Percentiles rank a stretch among this genome's conserved stretches.
Conservation (phyloP, 2,329 filamentous ascomycete species). For the Tympanopsis confertula region DNA sequence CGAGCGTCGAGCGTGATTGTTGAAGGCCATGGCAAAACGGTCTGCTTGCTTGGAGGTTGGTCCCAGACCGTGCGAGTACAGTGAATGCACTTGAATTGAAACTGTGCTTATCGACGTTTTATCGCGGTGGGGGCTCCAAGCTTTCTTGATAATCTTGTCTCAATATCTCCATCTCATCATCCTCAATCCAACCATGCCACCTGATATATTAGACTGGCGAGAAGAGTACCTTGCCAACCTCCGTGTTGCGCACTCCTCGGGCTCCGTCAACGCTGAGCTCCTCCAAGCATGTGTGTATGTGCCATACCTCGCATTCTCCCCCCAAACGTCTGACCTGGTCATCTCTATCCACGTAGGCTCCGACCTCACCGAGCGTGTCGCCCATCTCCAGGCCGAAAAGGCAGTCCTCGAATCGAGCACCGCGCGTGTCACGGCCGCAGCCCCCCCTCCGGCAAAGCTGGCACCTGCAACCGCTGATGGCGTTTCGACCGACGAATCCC, state of each 20-base stretch:
- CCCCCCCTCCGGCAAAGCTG: slow-evolving; percentile 11
- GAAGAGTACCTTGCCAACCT: slow-evolving; percentile 71
- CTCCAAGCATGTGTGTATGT: slow-evolving; percentile 63
- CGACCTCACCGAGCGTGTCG: slow-evolving; percentile 54
- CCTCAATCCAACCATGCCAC: no score
- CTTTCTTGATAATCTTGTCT: no score
- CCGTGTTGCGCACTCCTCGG: slow-evolving; percentile 59
- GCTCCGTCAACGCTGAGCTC: slow-evolving; percentile 47
- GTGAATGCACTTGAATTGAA: no score
- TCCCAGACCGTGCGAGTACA: no score
- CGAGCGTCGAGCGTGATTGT: background rate
- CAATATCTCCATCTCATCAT: no score
- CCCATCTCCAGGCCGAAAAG: slow-evolving; percentile 48
- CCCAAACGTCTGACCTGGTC: slow-evolving; percentile 3
- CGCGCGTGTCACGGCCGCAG: slow-evolving; percentile 8
- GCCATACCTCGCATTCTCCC: slow-evolving; percentile 2
- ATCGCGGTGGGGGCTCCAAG: no score
- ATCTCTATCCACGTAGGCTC: slow-evolving; percentile 29
- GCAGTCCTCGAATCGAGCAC: slow-evolving; percentile 18
- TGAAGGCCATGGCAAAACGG: no score
- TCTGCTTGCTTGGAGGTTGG: no score
- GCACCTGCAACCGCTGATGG: slow-evolving; percentile 10
- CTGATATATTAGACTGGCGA: slow-evolving; percentile 56
- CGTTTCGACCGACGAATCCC: slow-evolving; percentile 12
- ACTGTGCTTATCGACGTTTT: no score